Percentiles rank a stretch among this genome's conserved stretches.
These are phyloP conservation scores for Pythium chondricola DNA, from an alignment of 352 stramenopile genomes.

Conservation along the genomic window DNA sequence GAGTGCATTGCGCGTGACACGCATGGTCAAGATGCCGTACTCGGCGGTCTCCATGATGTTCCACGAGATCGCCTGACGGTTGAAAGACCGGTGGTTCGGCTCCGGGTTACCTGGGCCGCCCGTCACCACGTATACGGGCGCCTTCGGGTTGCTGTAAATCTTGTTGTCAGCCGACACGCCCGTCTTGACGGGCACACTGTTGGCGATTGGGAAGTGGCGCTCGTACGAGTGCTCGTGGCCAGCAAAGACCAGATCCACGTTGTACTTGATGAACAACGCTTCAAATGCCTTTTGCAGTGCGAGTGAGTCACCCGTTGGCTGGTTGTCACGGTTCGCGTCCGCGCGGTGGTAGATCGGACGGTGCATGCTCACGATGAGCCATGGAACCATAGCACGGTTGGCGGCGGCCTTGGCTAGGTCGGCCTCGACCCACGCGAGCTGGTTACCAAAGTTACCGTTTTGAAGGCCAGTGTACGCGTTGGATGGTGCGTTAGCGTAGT, in stretches of 20 bases:
- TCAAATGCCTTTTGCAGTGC: slow-evolving; percentile 38
- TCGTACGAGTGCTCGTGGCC: slow-evolving; percentile 34
- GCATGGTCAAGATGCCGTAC: slow-evolving; percentile 35
- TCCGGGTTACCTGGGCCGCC: slow-evolving; percentile 19
- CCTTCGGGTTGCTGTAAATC: slow-evolving; percentile 18
- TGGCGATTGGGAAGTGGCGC: slow-evolving; percentile 12
- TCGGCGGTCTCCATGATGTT: slow-evolving; percentile 26
- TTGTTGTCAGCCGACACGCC: slow-evolving; percentile 13
- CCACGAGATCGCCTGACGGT: slow-evolving; percentile 27
- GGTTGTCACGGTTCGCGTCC: background rate
- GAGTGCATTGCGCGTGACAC: slow-evolving; percentile 23
- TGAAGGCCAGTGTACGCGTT: slow-evolving; percentile 26
- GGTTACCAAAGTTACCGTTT: slow-evolving; percentile 44
- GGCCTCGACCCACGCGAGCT: slow-evolving; percentile 39
- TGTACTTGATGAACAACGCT: slow-evolving; percentile 39
- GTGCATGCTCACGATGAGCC: slow-evolving; percentile 72
- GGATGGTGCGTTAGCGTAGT: slow-evolving; percentile 23
- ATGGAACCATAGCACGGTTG: slow-evolving; percentile 44
- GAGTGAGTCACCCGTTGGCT: slow-evolving; percentile 11
- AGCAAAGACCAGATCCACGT: slow-evolving; percentile 31
- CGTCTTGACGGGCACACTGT: slow-evolving; percentile 7
- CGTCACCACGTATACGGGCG: slow-evolving; percentile 20
- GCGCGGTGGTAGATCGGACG: slow-evolving; percentile 53
- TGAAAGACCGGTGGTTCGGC: slow-evolving; percentile 9
- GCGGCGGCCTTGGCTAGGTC: slow-evolving; percentile 52